A percentile compares a stretch with the other conserved stretches of the same genome.
Conservation (phyloP, 2,329 filamentous ascomycete species). For the Aspergillus niger region DNA sequence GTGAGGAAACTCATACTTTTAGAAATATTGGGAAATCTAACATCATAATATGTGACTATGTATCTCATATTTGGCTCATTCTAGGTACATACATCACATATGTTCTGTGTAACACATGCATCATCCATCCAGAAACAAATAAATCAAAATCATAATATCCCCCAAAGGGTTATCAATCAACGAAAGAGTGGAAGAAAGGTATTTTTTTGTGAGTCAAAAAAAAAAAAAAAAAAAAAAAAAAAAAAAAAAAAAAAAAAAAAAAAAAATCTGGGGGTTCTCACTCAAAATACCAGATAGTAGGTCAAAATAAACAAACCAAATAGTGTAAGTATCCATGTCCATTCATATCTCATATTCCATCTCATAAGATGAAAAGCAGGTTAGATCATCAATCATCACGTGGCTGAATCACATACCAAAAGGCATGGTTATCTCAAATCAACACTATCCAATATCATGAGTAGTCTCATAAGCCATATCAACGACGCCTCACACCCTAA, state of each 20-base stretch:
- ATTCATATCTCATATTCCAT: neutral
- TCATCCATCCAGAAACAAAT: neutral
- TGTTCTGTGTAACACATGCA: neutral
- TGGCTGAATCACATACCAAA: neutral
- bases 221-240: neutral
- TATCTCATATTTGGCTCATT: too few relatives aligned
- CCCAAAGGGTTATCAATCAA: neutral
- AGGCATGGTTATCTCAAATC: neutral
- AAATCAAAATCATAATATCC: neutral
- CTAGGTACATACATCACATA: too few relatives aligned
- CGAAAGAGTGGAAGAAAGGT: neutral
- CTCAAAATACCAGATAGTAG: neutral
- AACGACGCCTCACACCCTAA: slow-evolving; percentile 11
- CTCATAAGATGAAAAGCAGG: too few relatives aligned
- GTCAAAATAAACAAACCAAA: neutral
- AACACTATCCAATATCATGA: neutral
- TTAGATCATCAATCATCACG: too few relatives aligned
- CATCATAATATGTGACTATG: too few relatives aligned
- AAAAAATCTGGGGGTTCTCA: neutral
- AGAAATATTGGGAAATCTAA: too few relatives aligned
- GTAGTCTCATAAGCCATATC: neutral
- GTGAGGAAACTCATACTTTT: too few relatives aligned
- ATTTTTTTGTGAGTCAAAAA: neutral
- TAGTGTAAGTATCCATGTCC: neutral
- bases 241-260: neutral